Base-by-base conservation (phyloP, 768 basidiomycete species). In the Russula olivacea region DNA sequence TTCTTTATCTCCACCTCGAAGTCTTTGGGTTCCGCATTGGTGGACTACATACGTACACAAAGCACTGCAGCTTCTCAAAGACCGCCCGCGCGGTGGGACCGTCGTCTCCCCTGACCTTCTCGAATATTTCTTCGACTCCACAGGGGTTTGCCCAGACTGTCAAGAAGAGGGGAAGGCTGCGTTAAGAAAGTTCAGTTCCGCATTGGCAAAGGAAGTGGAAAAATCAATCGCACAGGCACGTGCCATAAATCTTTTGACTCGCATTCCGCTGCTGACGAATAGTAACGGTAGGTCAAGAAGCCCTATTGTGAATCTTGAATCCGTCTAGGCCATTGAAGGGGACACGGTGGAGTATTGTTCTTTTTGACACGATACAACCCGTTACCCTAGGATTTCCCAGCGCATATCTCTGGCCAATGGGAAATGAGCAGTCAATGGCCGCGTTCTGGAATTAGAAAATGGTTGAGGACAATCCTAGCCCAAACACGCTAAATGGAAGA, bases 1-100 rank as follows among this genome's bases (percentile, higher is more conserved):
- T 36, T 36, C 36, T 12, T 12, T 36, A 48, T 51, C 51, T 9
- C 56, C 55, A 6, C 64, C 64, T 23, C 61, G 55, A 57, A 65
- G 41, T 38, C 60, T 65, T 34, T 65, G 64, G 64, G 64, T 65
- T 19, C 64, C 64, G 25, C 55, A 63, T 54, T 65, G 64, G 64
- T 65, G 64, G 64, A 65, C 61, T 11, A 5, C 28, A 19, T 65
- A 65, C 55, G 51, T 65, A 30, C 61, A 53, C 45, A 58, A 58
- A 45, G 55, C 64, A n/a, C 38, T 48, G 19, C 41, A n/a, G 11
- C 34, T 55, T 25, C 55, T 65, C 32, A 41, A 58, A 65, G 64
- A 63, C 45, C 41, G 64, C 15, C 64, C 61, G 12, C 64, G 64
- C 19, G 64, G 61, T 25, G 28, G 21, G 43, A 65, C 64, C 17